Evolutionary conservation across 2,329 filamentous ascomycete genomes (phyloP).

Genomic region (Aspergillus luchuensis): DNA sequence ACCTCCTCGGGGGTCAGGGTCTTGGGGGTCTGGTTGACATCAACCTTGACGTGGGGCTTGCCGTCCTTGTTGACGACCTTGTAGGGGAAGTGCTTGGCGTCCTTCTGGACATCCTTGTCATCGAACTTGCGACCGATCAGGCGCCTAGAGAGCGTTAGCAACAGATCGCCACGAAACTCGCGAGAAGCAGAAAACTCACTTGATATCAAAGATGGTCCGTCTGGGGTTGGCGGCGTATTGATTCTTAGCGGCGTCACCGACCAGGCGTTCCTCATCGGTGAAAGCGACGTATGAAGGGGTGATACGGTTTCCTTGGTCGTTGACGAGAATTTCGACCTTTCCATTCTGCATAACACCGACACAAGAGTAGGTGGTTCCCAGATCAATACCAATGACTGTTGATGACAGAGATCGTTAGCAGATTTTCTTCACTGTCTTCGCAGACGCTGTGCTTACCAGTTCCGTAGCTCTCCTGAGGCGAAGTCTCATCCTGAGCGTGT

Average conservation of each 20-base stretch:
- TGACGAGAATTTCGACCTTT: conserved; percentile 92
- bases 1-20: conserved; percentile 68
- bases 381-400: conserved; percentile 89
- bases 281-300: conserved; percentile 95
- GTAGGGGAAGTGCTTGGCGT: conserved; percentile 99
- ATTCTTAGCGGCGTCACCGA: conserved; percentile 97
- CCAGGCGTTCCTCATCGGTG: conserved; percentile 93
- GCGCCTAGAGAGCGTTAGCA: conserved; percentile 57
- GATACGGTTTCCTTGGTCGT: conserved; percentile 96
- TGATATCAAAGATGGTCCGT: conserved; percentile 78
- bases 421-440: no score
- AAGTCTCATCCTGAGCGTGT: conserved; percentile 68
- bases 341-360: conserved; percentile 95
- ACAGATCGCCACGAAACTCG: neutral
- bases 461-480: conserved; percentile 74
- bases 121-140: conserved; percentile 81
- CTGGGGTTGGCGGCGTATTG: conserved; percentile 79
- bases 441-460: conserved; percentile 54
- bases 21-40: conserved; percentile 60
- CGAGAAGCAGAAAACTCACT: conserved; percentile 59
- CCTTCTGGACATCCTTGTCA: conserved; percentile 85
- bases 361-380: conserved; percentile 85
- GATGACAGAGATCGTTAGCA: neutral
- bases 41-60: conserved; percentile 79
- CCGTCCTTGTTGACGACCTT: conserved; percentile 85